Evolutionary conservation across 176 grass and related monocot genomes (phyloP).

Genomic region (Rhynchospora pubera): DNA sequence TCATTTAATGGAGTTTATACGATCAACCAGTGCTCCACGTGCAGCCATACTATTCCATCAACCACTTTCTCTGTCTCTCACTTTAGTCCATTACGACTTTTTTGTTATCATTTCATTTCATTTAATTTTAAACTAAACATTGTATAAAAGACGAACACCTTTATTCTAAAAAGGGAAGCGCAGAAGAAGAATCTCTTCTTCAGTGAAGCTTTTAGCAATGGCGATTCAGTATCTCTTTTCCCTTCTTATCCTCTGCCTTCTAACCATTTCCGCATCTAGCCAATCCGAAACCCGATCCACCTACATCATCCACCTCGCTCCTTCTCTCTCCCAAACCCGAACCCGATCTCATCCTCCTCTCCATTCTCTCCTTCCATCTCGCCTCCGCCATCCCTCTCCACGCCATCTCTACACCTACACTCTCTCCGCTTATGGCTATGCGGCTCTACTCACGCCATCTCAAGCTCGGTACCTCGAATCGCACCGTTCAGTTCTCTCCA

Average conservation of each 20-base stretch:
- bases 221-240: neutral
- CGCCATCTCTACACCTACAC: slow-evolving; percentile 15
- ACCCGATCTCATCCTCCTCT: slow-evolving; percentile 13
- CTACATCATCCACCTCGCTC: slow-evolving; percentile 15
- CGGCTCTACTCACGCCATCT: slow-evolving; percentile 38
- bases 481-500: slow-evolving; percentile 31
- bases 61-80: neutral
- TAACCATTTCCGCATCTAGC: neutral
- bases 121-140: neutral
- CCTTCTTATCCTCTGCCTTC: slow-evolving; percentile 8
- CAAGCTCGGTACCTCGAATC: slow-evolving; percentile 36
- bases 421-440: slow-evolving; percentile 43
- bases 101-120: too few relatives aligned
- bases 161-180: neutral
- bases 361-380: slow-evolving; percentile 12
- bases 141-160: too few relatives aligned
- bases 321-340: slow-evolving; percentile 4
- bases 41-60: neutral
- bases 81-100: neutral
- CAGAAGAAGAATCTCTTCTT: neutral
- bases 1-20: neutral
- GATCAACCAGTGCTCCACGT: neutral
- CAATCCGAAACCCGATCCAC: slow-evolving; percentile 8
- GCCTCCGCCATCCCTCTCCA: neutral
- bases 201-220: slow-evolving; percentile 16